Base-by-base conservation (phyloP, 2,329 filamentous ascomycete species). In the Microdochium bolleyi region DNA sequence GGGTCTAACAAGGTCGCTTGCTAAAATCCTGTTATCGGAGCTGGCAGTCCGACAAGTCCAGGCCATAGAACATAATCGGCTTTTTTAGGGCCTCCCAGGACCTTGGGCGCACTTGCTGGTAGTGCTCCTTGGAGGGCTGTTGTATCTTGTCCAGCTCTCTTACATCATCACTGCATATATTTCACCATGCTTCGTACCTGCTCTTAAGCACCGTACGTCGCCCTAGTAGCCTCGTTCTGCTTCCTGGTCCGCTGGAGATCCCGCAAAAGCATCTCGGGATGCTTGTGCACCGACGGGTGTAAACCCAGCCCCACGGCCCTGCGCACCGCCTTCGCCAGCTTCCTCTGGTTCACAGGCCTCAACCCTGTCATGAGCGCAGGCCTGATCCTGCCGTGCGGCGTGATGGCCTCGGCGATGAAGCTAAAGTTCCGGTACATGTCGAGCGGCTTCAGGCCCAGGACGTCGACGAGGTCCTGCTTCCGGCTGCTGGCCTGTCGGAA, bases 391-490 rank as follows among this genome's bases (percentile, higher is more conserved):
- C 92, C 94, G 73, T 89, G 88, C 11, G 85, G 72, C 1, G 88
- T 90, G 64, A 94, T 87, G 68, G 88, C 96, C 68, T 96, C 91
- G 30, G 88, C 88, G 71, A 97, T 87, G 56, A 99, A 82, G 37
- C 88, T 83, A 68, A 95, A 95, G 72, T 99, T 99, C 79, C 91
- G 90, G 72, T 97, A 99, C 72, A 94, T 83, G 59, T 88, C 81
- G 54, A 94, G 61, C 14, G 94, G 92, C 60, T 90, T 87, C 55
- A 96, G 75, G 22, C 85, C 87, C 64, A 96, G 68, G 38, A 85
- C 73, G 68, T 96, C 91, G 58, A 96, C 83, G 7, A 88, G 82
- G 68, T 99, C 92, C 52, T 67, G 75, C 41, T 76, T 73, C 55
- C 79, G 79, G 58, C 68, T 71, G 53, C 73, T 69, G 58, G 71